Base-by-base conservation (phyloP, 768 basidiomycete species). In the Mycena maculata region DNA sequence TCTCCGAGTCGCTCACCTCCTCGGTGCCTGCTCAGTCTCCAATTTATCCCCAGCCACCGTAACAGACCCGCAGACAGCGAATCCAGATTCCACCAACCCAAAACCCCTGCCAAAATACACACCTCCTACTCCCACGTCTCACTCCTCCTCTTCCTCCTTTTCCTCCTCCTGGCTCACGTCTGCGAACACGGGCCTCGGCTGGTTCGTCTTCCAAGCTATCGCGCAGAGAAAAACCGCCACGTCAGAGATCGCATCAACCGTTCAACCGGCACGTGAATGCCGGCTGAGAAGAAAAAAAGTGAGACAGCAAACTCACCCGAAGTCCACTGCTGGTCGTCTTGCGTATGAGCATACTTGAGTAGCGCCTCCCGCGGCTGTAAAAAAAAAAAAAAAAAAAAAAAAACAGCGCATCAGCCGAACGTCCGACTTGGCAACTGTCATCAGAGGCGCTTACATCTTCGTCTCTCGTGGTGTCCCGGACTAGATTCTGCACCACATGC, bases 401-500 rank as follows among this genome's bases (percentile, higher is more conserved):
- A 71, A 56, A 56, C 66, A 70, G 63, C 60, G 65, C 71, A 73
- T 77, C 71, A 75, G 50, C 28, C 4, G 22, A 53, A 63, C 31
- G 36, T 36, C 39, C 39, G 18, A 4, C 62, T 38, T 71, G 62
- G 53, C 69, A 67, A 78, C 70, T 56, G 9, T 72, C 75, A 78
- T 78, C 76, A 78, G n/a, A n/a, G n/a, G n/a, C 60, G 94, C 96
- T 87, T 83, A 98, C 97, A 81, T 99, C 97, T 80, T 97, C 91
- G 81, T 95, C 94, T 73, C 95, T 82, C 45, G 93, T 92, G 68
- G 91, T 93, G 76, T 97, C 94, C 74, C 93, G 86, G 69, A 99
- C 95, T 77, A 99, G 81, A 76, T 95, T 93, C 80, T 98, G 96
- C 56, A 99, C 96, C 71, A 99, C 88, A 76, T 98, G 96, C 73